Evolutionary conservation across 163 green algal species (phyloP).

Genomic region (Scenedesmus sp.): DNA sequence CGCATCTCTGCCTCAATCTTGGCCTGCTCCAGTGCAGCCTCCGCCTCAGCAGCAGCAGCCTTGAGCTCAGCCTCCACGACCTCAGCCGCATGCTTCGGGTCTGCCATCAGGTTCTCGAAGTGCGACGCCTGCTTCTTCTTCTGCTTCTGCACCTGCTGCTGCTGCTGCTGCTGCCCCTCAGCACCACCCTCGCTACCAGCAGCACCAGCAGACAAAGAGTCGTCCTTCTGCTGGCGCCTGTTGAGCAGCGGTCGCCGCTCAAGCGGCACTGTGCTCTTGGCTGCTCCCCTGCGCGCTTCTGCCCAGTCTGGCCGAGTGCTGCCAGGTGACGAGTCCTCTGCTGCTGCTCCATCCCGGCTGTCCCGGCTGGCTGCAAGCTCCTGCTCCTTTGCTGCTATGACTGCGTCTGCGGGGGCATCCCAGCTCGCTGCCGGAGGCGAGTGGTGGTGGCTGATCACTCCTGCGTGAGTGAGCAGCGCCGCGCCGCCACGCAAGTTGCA

Average conservation of each 20-base stretch:
- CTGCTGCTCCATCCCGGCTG: background rate
- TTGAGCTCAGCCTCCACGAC: constrained; percentile 8
- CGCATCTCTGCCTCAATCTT: background rate
- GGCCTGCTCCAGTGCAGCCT: background rate
- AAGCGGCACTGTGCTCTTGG: background rate
- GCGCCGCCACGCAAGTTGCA: too few species aligned
- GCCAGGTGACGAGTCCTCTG: background rate
- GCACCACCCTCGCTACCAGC: background rate
- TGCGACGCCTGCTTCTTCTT: constrained; percentile 21
- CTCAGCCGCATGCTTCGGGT: constrained; percentile 35
- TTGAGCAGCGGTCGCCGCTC: constrained; percentile 4
- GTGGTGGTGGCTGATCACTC: constrained; percentile 48
- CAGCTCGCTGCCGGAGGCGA: constrained; percentile 25
- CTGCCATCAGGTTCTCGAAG: background rate
- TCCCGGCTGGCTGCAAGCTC: constrained; percentile 31
- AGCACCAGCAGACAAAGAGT: background rate
- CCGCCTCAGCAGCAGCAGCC: background rate
- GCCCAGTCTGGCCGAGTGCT: constrained; percentile 26
- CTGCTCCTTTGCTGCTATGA: constrained; percentile 24
- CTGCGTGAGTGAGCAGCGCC: background rate
- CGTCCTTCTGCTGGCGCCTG: background rate
- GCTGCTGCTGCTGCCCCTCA: background rate
- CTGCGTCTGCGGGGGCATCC: constrained; percentile 44
- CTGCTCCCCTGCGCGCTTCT: background rate
- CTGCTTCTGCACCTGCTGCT: background rate